Evolutionary conservation across 768 basidiomycete species (phyloP).

Genomic region (Postia placenta): DNA sequence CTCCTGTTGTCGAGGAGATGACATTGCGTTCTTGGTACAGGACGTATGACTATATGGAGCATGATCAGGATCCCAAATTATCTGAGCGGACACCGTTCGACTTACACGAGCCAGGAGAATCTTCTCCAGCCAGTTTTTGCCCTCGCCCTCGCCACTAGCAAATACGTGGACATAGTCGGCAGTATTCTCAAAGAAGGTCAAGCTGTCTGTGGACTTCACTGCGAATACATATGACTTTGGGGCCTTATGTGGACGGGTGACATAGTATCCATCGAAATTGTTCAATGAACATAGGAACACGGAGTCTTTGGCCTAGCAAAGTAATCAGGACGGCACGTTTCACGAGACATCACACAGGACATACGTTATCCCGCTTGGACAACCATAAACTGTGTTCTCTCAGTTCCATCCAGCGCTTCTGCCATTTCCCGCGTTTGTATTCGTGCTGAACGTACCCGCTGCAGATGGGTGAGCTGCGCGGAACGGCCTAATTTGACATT

Average conservation of each 20-base stretch:
- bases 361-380: slow-evolving; percentile 84
- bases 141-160: slow-evolving; percentile 68
- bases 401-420: slow-evolving; percentile 83
- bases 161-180: slow-evolving; percentile 88
- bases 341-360: slow-evolving; percentile 17
- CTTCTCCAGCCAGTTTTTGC: slow-evolving; percentile 71
- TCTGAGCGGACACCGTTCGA: too few species aligned
- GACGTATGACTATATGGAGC: slow-evolving; percentile 66
- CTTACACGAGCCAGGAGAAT: slow-evolving; percentile 75
- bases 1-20: slow-evolving; percentile 32
- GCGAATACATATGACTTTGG: slow-evolving; percentile 86
- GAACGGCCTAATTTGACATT: slow-evolving; percentile 42
- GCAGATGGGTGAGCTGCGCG: slow-evolving; percentile 35
- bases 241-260: slow-evolving; percentile 71
- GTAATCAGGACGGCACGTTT: slow-evolving; percentile 4
- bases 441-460: slow-evolving; percentile 83
- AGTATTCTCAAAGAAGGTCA: slow-evolving; percentile 81
- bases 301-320: slow-evolving; percentile 74
- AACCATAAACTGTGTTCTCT: slow-evolving; percentile 83
- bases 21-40: slow-evolving; percentile 75
- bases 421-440: slow-evolving; percentile 91
- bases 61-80: too few species aligned
- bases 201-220: slow-evolving; percentile 82
- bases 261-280: slow-evolving; percentile 82
- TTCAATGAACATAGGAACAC: slow-evolving; percentile 76